Evolutionary conservation across 1,284 basidiomycete genomes (phyloP).

Genomic region (Stygiomarasmius scandens): DNA sequence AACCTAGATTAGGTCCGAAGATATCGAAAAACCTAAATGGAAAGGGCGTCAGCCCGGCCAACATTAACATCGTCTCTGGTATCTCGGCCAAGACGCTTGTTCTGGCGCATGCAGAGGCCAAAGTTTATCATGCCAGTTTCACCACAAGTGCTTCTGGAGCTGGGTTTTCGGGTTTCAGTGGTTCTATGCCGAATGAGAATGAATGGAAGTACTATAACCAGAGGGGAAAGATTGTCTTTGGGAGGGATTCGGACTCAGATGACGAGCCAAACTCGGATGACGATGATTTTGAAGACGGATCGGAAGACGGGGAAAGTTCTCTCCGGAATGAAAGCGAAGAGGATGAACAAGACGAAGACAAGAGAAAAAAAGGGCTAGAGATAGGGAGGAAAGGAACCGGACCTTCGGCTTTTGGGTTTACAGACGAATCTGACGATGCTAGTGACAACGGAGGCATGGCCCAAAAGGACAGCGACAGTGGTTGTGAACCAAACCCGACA

Average conservation of each 20-base stretch:
- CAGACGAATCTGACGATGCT: neutral
- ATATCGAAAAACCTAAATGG: too few species aligned
- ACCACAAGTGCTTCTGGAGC: constrained; percentile 19
- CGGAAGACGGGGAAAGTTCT: constrained; percentile 14
- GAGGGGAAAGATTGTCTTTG: constrained; percentile 74
- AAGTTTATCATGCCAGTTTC: constrained; percentile 60
- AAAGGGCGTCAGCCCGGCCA: too few species aligned
- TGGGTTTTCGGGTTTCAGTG: neutral
- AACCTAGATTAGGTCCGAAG: too few species aligned
- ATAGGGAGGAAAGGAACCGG: neutral
- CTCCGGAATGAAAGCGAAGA: neutral
- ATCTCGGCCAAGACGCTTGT: neutral
- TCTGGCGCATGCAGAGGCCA: constrained; percentile 26
- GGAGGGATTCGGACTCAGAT: too few species aligned
- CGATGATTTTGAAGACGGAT: constrained; percentile 26
- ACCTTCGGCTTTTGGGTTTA: neutral
- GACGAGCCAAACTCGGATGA: too few species aligned
- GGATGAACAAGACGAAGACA: too few species aligned
- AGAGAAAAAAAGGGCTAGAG: neutral
- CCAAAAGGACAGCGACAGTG: too few species aligned
- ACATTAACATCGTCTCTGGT: neutral
- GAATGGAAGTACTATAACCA: constrained; percentile 77
- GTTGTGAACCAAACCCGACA: too few species aligned
- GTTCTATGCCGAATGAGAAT: constrained; percentile 27
- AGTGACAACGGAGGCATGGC: too few species aligned